A percentile compares a stretch with the other conserved stretches of the same genome.
phyloP scores from a whole-genome alignment of 2,329 filamentous ascomycete genomes.

The Dactylellina haptotyla region DNA sequence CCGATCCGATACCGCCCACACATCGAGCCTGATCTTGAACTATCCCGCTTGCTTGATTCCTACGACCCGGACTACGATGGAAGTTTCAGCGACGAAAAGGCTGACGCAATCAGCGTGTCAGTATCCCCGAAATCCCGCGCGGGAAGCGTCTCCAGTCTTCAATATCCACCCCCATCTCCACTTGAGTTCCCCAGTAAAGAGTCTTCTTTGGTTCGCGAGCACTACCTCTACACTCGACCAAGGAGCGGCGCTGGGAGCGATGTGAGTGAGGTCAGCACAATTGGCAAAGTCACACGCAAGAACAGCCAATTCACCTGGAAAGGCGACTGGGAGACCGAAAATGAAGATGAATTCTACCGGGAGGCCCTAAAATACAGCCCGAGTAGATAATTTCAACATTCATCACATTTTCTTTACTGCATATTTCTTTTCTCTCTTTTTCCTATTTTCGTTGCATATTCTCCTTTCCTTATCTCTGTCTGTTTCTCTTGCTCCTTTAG shows the following conservation, averaged over 20 bases:
- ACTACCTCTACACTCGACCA: constrained; percentile 20
- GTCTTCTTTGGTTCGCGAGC: constrained; percentile 13
- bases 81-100: constrained; percentile 41
- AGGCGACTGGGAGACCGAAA: constrained; percentile 51
- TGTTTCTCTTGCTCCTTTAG: background rate
- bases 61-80: constrained; percentile 53
- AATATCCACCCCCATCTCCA: constrained; percentile 29
- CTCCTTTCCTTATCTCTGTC: background rate
- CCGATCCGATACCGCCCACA: constrained; percentile 37
- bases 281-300: constrained; percentile 49
- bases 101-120: constrained; percentile 43
- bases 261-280: constrained; percentile 49
- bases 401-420: background rate
- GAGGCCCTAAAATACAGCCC: constrained; percentile 48
- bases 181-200: constrained; percentile 39
- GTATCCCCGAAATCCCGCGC: constrained; percentile 47
- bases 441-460: constrained; percentile 1
- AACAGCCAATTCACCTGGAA: constrained; percentile 51
- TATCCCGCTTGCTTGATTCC: constrained; percentile 37
- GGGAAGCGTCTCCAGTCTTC: constrained; percentile 41
- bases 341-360: constrained; percentile 49
- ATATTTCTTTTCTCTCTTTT: background rate
- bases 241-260: constrained; percentile 43
- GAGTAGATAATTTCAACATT: constrained; percentile 14
- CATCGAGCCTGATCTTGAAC: constrained; percentile 43